These are phyloP conservation scores for Coemansia brasiliensis DNA, from an alignment of 192 early-diverging fungal species.

Conservation along the genomic window DNA sequence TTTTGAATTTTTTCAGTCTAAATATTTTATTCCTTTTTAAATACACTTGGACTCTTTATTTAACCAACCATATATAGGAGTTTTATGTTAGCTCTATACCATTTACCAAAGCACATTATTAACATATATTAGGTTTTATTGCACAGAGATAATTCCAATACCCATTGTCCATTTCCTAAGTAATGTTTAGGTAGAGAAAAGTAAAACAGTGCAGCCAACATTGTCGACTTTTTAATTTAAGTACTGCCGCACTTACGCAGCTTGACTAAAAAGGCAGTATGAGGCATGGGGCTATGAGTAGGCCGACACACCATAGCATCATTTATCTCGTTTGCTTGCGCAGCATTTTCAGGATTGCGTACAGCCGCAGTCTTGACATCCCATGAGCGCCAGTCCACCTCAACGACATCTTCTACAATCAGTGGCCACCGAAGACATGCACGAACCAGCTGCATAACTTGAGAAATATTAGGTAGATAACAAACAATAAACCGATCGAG, in stretches of 20 bases:
- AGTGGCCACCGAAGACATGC: slow-evolving; percentile 22
- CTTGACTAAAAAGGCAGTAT: slow-evolving; percentile 60
- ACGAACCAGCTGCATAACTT: slow-evolving; percentile 41
- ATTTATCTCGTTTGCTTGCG: neutral
- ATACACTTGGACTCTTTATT: too few species aligned
- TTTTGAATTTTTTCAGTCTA: too few species aligned
- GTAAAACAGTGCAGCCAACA: too few species aligned
- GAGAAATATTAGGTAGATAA: slow-evolving; percentile 50
- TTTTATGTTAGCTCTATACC: too few species aligned
- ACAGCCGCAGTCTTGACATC: slow-evolving; percentile 33
- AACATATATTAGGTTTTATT: too few species aligned
- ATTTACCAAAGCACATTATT: too few species aligned
- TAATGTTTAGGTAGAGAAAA: too few species aligned
- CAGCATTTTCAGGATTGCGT: slow-evolving; percentile 12
- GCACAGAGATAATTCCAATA: too few species aligned
- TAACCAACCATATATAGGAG: too few species aligned
- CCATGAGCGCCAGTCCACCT: slow-evolving; percentile 47
- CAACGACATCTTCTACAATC: slow-evolving; percentile 39
- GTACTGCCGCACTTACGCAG: slow-evolving; percentile 31
- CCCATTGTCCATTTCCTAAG: too few species aligned
- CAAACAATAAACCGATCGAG: slow-evolving; percentile 38
- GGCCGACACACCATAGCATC: slow-evolving; percentile 57
- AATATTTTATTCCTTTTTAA: too few species aligned
- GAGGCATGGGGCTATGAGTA: slow-evolving; percentile 51
- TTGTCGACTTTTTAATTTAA: too few species aligned